Conservation (phyloP, 2,329 filamentous ascomycete species). For the Colletotrichum kahawae region DNA sequence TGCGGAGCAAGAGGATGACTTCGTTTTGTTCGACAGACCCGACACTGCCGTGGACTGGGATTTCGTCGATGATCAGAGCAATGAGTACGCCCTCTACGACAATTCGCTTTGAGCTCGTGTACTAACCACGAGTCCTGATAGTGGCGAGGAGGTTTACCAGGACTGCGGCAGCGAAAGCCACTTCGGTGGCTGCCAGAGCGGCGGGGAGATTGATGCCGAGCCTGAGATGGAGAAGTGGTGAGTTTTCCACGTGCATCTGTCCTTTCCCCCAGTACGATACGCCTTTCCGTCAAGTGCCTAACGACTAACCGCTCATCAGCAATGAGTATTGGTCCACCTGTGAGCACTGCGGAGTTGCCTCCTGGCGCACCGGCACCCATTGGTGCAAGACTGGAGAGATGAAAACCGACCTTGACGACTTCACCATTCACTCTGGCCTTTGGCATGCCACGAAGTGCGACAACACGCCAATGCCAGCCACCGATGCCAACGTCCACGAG, state of each 20-base stretch:
- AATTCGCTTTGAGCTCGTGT: neutral
- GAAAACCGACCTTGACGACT: neutral
- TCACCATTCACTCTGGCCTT: neutral
- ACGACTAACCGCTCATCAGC: neutral
- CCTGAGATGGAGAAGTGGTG: neutral
- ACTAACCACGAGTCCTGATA: neutral
- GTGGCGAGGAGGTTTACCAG: neutral
- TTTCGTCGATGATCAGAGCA: neutral
- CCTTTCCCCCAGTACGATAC: neutral
- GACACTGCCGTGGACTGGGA: neutral
- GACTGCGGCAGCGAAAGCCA: neutral
- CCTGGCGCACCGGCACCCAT: neutral
- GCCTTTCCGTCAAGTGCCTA: neutral
- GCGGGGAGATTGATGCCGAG: neutral
- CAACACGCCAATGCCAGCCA: neutral
- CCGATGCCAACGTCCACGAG: neutral
- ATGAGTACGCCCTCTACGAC: neutral
- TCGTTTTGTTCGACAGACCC: neutral
- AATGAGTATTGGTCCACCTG: neutral
- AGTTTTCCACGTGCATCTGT: neutral
- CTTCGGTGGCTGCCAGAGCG: rapidly evolving
- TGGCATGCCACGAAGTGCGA: neutral
- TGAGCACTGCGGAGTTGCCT: neutral
- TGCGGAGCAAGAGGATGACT: neutral
- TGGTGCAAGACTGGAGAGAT: neutral